These are phyloP conservation scores for Phytophthora citricola DNA, from an alignment of 352 stramenopile species.

Conservation along the genomic window DNA sequence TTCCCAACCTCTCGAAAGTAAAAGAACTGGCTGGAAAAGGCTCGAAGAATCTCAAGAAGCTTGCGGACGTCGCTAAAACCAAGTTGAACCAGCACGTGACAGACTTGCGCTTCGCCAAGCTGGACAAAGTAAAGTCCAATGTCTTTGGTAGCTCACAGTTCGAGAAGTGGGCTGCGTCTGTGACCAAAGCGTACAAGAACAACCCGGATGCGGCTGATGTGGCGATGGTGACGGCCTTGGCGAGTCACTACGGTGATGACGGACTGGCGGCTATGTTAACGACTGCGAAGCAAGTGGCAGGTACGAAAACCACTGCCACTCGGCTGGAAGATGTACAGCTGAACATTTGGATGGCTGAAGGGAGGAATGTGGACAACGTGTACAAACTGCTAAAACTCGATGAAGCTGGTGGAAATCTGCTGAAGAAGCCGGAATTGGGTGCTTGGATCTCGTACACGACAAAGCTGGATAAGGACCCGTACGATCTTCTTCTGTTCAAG, in stretches of 20 bases:
- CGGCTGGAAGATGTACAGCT: neutral
- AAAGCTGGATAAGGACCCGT: neutral
- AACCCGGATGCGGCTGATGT: neutral
- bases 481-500: constrained; percentile 2
- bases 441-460: constrained; percentile 1
- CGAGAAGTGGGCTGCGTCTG: neutral
- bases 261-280: neutral
- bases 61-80: neutral
- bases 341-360: neutral
- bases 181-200: constrained; percentile 6
- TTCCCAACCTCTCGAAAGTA: neutral
- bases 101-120: neutral
- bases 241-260: constrained; percentile 3
- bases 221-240: neutral
- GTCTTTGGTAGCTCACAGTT: constrained; percentile 1
- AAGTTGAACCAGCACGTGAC: neutral
- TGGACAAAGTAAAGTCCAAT: neutral
- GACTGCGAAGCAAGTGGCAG: neutral
- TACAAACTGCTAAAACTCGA: constrained; percentile 8
- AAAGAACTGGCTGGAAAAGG: constrained; percentile 2
- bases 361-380: neutral
- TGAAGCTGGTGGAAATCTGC: neutral
- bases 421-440: neutral
- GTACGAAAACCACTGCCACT: neutral
- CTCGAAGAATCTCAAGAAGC: constrained; percentile 7